Percentiles rank a stretch among this genome's conserved stretches.
These are phyloP conservation scores for Kodamaea suecica DNA, from an alignment of 1,139 yeast genomes.

Conservation along the genomic window DNA sequence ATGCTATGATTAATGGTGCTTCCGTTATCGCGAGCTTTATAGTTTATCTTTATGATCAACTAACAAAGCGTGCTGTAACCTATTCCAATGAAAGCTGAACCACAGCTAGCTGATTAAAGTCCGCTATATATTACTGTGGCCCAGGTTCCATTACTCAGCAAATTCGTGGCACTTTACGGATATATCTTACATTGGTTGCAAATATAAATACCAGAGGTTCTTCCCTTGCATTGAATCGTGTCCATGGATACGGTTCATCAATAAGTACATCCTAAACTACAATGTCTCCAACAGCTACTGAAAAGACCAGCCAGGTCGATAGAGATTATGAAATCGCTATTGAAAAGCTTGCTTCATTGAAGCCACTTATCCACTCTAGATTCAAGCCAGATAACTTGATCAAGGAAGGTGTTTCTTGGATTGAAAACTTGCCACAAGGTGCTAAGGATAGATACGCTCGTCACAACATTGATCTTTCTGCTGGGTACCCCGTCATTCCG, in stretches of 20 bases:
- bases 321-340: conserved; percentile 12
- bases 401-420: conserved; percentile 9
- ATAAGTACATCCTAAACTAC: neutral
- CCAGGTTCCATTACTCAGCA: neutral
- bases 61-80: too few relatives aligned
- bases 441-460: conserved; percentile 15
- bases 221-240: too few relatives aligned
- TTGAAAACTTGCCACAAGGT: conserved; percentile 13
- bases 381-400: conserved; percentile 6
- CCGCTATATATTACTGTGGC: too few relatives aligned
- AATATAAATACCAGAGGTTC: neutral
- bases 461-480: conserved; percentile 16
- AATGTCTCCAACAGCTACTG: conserved; percentile 15
- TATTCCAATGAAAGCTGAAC: too few relatives aligned
- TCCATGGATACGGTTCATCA: too few relatives aligned
- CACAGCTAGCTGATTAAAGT: too few relatives aligned
- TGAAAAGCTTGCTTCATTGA: conserved; percentile 11
- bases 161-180: too few relatives aligned
- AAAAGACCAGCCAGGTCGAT: conserved; percentile 4
- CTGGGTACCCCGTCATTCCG: conserved; percentile 17
- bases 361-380: conserved; percentile 9
- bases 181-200: too few relatives aligned
- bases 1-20: too few relatives aligned
- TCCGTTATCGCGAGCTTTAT: too few relatives aligned
- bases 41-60: too few relatives aligned